A percentile compares a stretch with the other conserved stretches of the same genome.
phyloP scores from a whole-genome alignment of 306 rosid genomes.

The Rosa lucieae region DNA sequence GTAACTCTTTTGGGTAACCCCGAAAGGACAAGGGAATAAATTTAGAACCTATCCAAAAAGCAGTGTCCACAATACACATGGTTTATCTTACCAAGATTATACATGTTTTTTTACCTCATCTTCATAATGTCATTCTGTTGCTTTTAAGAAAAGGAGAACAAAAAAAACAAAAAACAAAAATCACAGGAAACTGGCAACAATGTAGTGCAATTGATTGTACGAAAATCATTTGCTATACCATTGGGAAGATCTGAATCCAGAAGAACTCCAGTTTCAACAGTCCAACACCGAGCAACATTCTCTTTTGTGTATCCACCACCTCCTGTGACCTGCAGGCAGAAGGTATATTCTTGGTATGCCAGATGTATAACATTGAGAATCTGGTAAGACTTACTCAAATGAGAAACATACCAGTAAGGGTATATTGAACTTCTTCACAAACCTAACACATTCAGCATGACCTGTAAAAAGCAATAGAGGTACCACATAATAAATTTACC shows the following conservation, averaged over 20 bases:
- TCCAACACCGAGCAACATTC: conserved; percentile 99
- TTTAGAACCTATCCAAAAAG: background rate
- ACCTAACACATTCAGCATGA: conserved; percentile 93
- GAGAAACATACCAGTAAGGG: conserved; percentile 80
- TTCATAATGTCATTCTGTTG: background rate
- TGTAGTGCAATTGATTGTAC: conserved; percentile 11
- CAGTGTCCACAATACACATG: background rate
- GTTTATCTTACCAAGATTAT: background rate
- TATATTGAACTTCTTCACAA: conserved; percentile 89
- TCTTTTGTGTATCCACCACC: conserved; percentile 99
- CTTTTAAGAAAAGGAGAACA: background rate
- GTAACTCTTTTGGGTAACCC: background rate
- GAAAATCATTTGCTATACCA: conserved; percentile 46
- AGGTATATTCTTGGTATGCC: conserved; percentile 25
- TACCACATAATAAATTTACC: conserved; percentile 18
- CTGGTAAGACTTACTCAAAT: background rate
- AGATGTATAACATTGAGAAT: conserved; percentile 15
- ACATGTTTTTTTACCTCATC: background rate
- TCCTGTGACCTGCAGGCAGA: conserved; percentile 75
- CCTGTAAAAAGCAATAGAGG: conserved; percentile 50
- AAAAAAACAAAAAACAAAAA: background rate
- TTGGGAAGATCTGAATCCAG: conserved; percentile 92
- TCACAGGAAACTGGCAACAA: conserved; percentile 10
- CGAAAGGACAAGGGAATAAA: background rate
- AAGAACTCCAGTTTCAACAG: conserved; percentile 95